Evolutionary conservation across 2,329 filamentous ascomycete species (phyloP).

Genomic region (Ceratocystis albifundus): DNA sequence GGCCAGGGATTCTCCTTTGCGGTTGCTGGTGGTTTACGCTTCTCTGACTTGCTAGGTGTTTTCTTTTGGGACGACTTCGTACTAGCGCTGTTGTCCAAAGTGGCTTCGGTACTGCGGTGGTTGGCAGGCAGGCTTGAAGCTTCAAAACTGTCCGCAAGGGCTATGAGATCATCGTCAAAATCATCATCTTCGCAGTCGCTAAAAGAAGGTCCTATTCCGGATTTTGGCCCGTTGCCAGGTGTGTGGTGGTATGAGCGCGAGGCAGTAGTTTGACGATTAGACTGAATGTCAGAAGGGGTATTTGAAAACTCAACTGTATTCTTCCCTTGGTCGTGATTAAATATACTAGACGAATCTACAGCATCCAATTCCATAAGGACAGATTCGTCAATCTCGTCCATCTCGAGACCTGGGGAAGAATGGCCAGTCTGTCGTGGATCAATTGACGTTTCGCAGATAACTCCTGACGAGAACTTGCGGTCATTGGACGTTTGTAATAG

Average conservation of each 20-base stretch:
- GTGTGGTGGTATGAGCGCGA: neutral
- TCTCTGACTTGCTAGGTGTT: slow-evolving; percentile 27
- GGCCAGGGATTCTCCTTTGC: slow-evolving; percentile 32
- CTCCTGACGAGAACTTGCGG: neutral
- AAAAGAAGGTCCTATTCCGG: slow-evolving; percentile 15
- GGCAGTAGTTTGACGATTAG: neutral
- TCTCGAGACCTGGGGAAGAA: neutral
- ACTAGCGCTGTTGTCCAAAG: slow-evolving; percentile 27
- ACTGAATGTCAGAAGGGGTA: neutral
- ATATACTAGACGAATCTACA: neutral
- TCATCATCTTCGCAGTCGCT: slow-evolving; percentile 20
- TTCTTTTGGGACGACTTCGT: slow-evolving; percentile 31
- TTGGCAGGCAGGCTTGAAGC: slow-evolving; percentile 33
- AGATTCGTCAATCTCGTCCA: slow-evolving; percentile 22
- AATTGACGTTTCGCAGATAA: neutral
- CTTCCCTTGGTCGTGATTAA: neutral
- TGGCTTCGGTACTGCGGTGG: slow-evolving; percentile 23
- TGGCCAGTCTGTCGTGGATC: neutral
- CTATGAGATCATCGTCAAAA: slow-evolving; percentile 24
- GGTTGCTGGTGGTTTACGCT: slow-evolving; percentile 28
- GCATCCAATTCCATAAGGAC: slow-evolving; percentile 19
- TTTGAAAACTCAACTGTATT: neutral
- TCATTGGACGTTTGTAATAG: neutral
- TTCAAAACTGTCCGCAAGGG: slow-evolving; percentile 23
- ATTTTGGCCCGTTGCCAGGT: neutral